Conservation (phyloP, 2,329 filamentous ascomycete species). For the Paraconiothyrium brasiliense region DNA sequence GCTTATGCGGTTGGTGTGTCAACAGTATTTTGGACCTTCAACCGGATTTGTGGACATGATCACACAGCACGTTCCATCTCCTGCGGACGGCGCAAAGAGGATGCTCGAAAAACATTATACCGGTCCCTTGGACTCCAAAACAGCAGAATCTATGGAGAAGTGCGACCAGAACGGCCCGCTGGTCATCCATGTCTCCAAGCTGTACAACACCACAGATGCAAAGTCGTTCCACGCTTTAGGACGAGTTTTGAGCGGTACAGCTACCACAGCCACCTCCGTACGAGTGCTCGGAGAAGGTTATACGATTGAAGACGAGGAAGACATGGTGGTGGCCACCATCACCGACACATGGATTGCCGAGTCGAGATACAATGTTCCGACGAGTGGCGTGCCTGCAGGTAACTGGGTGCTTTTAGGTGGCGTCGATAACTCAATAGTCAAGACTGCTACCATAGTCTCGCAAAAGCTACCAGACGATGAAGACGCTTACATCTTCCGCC, state of each 20-base stretch:
- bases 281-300: constrained; percentile 95
- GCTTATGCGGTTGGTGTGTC: constrained; percentile 87
- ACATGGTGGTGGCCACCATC: constrained; percentile 89
- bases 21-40: constrained; percentile 92
- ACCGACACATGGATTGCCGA: constrained; percentile 89
- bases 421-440: constrained; percentile 97
- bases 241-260: constrained; percentile 91
- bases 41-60: constrained; percentile 97
- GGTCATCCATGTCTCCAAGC: constrained; percentile 90
- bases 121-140: constrained; percentile 82
- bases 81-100: constrained; percentile 77
- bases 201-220: constrained; percentile 91
- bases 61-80: constrained; percentile 87
- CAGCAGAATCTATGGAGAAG: constrained; percentile 79
- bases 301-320: constrained; percentile 96
- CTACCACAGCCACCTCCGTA: constrained; percentile 80
- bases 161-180: constrained; percentile 92
- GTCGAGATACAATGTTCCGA: constrained; percentile 90
- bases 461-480: constrained; percentile 84
- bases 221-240: constrained; percentile 90
- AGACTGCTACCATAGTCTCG: constrained; percentile 90
- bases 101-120: constrained; percentile 91
- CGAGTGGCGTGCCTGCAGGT: constrained; percentile 90
- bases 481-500: constrained; percentile 94
- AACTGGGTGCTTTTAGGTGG: constrained; percentile 93